Evolutionary conservation across 2,329 filamentous ascomycete genomes (phyloP).

Genomic region (Pseudocercospora ulei): DNA sequence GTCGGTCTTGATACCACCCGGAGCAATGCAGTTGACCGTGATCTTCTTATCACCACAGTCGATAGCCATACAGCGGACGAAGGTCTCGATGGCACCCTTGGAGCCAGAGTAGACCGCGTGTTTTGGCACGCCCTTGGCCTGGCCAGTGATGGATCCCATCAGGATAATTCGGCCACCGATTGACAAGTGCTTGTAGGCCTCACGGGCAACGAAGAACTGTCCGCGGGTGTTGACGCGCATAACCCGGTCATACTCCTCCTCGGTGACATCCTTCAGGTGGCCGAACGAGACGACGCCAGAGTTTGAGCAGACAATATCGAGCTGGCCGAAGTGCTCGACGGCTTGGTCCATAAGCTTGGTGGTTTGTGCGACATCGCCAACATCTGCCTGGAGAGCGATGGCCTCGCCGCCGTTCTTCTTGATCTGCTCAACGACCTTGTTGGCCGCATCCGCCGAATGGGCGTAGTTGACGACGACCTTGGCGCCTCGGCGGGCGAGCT

Average conservation of each 20-base stretch:
- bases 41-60: constrained; percentile 48
- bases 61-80: constrained; percentile 47
- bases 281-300: constrained; percentile 50
- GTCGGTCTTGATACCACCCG: constrained; percentile 48
- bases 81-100: constrained; percentile 49
- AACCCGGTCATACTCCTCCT: constrained; percentile 50
- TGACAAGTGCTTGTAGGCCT: constrained; percentile 47
- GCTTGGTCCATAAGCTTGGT: constrained; percentile 54
- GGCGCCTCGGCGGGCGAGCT: constrained; percentile 56
- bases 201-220: constrained; percentile 54
- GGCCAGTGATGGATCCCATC: constrained; percentile 49
- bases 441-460: constrained; percentile 54
- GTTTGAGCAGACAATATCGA: constrained; percentile 63
- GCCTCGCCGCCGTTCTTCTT: constrained; percentile 55
- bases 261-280: constrained; percentile 46
- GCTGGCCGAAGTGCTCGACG: constrained; percentile 53
- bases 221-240: constrained; percentile 54
- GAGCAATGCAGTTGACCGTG: constrained; percentile 53
- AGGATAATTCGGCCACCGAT: constrained; percentile 47
- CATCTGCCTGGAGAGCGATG: constrained; percentile 57
- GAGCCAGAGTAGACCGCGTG: constrained; percentile 47
- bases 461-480: constrained; percentile 60
- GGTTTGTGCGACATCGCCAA: constrained; percentile 55
- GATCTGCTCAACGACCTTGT: constrained; percentile 57
- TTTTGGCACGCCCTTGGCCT: constrained; percentile 49